These are phyloP conservation scores for Phytophthora agathidicida DNA, from an alignment of 352 stramenopile species.

Conservation along the genomic window DNA sequence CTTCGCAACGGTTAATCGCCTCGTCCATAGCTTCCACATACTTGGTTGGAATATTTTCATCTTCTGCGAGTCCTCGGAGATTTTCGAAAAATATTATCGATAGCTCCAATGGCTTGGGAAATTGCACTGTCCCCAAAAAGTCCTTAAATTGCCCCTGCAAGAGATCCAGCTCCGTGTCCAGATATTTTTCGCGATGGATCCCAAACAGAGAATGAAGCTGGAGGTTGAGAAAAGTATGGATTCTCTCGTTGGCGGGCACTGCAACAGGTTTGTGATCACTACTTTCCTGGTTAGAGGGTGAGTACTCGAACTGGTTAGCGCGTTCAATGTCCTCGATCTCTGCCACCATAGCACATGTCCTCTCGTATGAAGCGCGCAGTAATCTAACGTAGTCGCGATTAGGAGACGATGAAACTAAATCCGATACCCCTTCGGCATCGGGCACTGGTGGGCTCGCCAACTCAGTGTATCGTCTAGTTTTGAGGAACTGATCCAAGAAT, in stretches of 20 bases:
- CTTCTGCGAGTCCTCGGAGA: conserved; percentile 53
- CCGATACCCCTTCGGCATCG: not conserved
- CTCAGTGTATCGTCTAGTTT: conserved; percentile 25
- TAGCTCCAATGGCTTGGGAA: conserved; percentile 50
- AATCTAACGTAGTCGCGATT: conserved; percentile 65
- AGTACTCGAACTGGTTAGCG: conserved; percentile 3
- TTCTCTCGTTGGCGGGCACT: conserved; percentile 43
- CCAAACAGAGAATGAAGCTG: conserved; percentile 85
- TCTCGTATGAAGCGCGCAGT: conserved; percentile 71
- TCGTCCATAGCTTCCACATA: conserved; percentile 52
- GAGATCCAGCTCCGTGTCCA: conserved; percentile 70
- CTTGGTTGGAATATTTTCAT: conserved; percentile 40
- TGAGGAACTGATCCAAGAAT: conserved; percentile 77
- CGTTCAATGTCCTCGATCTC: conserved; percentile 52
- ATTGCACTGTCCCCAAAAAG: conserved; percentile 49
- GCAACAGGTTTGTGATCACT: conserved; percentile 2
- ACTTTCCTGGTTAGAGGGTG: conserved; percentile 12
- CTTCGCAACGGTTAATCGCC: conserved; percentile 54
- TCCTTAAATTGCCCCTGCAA: conserved; percentile 54
- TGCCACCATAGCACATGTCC: conserved; percentile 50
- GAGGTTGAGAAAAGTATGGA: conserved; percentile 71
- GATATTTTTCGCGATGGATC: conserved; percentile 70
- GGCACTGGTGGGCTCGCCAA: conserved; percentile 3
- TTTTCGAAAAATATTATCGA: conserved; percentile 61
- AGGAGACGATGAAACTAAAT: not conserved